Base-by-base conservation (phyloP, 768 basidiomycete genomes). In the Floccularia luteovirens region DNA sequence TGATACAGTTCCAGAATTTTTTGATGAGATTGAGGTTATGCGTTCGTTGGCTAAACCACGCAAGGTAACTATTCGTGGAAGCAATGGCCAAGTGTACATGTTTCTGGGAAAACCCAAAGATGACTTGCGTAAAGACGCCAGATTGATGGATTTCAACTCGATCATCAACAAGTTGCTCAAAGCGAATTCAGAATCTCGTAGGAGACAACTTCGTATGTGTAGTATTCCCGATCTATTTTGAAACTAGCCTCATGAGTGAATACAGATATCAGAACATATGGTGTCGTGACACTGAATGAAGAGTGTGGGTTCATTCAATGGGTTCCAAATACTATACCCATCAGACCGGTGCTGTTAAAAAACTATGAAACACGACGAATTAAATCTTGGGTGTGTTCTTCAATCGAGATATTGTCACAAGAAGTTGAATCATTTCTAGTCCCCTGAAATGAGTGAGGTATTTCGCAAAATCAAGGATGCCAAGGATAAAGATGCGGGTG, bases 231-330 rank as follows among this genome's bases (percentile, higher is more conserved):
- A 20, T n/a, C 23, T 10, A 20, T 20, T 25, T 40, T 10, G 13
- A 11, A 3, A 14, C 4, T 37, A 30, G 38, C 12, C 20, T 43
- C 10, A 41, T 27, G 20, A 19, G 31, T 6, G 7, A 27, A n/a
- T 41, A 48, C 44, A 93, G 94, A 85, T 55, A 90, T 99, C 43
- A 80, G 94, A 19, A 98, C 96, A 2, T 99, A 98, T 53, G 89
- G 91, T n/a, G 91, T 98, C n/a, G 84, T 96, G 20, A 90, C 93
- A 4, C 70, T 99, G 46, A 97, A 96, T 54, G 94, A 98, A 49
- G 91, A 94, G 48, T 97, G 93, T 52, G 96, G 96, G 0, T 79
- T 98, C 36, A 90, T 98, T 41, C 90, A 99, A 77, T 99, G 96
- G 96, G 96, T 99, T 2, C 88, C 85, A 0, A 86, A 98, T 56